Evolutionary conservation across 2,329 filamentous ascomycete genomes (phyloP), one percentile per base, ranked within the genome.

Genomic region (Myriosclerotinia curreyana): DNA sequence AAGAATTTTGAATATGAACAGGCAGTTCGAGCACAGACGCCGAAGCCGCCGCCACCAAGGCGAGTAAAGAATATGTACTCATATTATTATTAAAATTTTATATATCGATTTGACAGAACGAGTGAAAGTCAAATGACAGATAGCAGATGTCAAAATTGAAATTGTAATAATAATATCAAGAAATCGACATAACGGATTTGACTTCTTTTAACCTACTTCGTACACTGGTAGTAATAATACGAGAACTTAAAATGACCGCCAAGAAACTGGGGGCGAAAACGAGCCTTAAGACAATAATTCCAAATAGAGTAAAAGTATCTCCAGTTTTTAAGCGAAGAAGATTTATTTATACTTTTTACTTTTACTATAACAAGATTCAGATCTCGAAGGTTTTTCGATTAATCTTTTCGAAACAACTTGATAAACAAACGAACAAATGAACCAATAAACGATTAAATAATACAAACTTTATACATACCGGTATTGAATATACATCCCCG

Each of bases 11-110:
- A 9, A 53, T 44, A 17, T 25, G 14, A 7, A 61, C 20, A 8
- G 59, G 59, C 22, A 54, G 3, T 34, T 61, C 58, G 12, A 58
- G 20, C n/a, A 58, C 55, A 46, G 20, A 17, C 7, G 55, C 55
- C 14, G 55, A 58, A 46, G 55, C 55, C 9, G 55, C 42, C 3
- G 55, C 55, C 28, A 14, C n/a, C 5, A 48, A 25, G 55, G 42
- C 42, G 3, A 58, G 42, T 22, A 58, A 9, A 58, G 42, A 2
- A 7, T 36, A 58, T 4, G 28, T 20, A 58, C 28, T 25, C 55
- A 58, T 58, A 9, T 25, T 34, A 15, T 44, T 14, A 42, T 14
- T 28, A 3, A 22, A 22, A 58, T 28, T 22, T 9, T 46, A 0
- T 14, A 22, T 5, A 46, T 34, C 11, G 28, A 46, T 1, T 6